Conservation (phyloP, 202 grass and related monocot genomes). For the Saccharum hybrid region DNA sequence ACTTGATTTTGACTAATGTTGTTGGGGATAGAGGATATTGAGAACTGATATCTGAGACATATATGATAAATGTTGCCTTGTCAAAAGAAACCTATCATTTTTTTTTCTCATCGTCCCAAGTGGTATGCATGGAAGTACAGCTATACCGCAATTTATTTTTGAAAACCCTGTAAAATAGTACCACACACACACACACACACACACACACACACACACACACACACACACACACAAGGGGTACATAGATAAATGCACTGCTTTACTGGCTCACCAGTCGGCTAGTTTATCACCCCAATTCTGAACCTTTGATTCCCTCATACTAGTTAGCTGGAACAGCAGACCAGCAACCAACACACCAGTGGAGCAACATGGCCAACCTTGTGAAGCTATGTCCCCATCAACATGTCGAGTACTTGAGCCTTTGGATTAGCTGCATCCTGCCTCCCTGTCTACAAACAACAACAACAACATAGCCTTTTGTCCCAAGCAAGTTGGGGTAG, state of each 20-base stretch:
- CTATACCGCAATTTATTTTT: not conserved
- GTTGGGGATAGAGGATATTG: not conserved
- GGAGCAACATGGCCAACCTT: not conserved
- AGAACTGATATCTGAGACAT: not conserved
- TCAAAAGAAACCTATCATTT: not conserved
- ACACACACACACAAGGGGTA: not conserved
- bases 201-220: too few relatives aligned
- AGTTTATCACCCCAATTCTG: slow-evolving; percentile 12
- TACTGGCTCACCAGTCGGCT: not conserved
- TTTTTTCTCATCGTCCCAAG: not conserved
- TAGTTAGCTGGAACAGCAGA: not conserved
- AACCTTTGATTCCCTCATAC: not conserved
- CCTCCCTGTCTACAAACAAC: too few relatives aligned
- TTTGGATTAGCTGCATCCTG: not conserved
- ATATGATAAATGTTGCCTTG: not conserved
- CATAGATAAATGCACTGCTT: not conserved
- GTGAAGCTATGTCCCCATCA: not conserved
- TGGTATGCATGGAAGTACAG: not conserved
- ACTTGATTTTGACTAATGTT: not conserved
- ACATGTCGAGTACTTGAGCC: not conserved
- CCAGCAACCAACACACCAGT: not conserved
- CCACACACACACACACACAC: not conserved
- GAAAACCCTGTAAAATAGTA: not conserved
- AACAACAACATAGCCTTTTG: too few relatives aligned
- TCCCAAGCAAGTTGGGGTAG: too few relatives aligned